Percentiles rank a stretch among this genome's conserved stretches.
These are phyloP conservation scores for Albatrellus sp. DNA, from an alignment of 1,284 basidiomycete genomes.

Conservation along the genomic window DNA sequence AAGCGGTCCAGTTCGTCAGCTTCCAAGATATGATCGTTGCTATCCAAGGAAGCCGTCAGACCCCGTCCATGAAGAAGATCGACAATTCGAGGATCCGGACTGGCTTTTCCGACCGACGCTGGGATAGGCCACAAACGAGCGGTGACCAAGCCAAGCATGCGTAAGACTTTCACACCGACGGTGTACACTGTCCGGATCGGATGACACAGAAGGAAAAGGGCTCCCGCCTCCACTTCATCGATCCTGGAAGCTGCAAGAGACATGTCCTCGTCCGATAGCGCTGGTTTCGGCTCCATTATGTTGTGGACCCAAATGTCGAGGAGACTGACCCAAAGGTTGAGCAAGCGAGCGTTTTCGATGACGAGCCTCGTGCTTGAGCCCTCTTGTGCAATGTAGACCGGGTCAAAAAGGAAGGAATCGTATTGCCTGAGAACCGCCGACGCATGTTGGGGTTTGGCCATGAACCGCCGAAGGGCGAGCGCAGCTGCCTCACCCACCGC, in stretches of 20 bases:
- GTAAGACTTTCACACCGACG: slow-evolving; percentile 49
- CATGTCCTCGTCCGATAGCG: slow-evolving; percentile 27
- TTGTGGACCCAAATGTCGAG: slow-evolving; percentile 58
- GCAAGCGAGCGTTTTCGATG: slow-evolving; percentile 51
- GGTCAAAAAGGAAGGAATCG: slow-evolving; percentile 69
- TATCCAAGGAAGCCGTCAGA: slow-evolving; percentile 36
- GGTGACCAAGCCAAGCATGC: slow-evolving; percentile 34
- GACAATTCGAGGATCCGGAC: slow-evolving; percentile 26
- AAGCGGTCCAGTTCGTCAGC: slow-evolving; percentile 43
- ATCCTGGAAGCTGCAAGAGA: slow-evolving; percentile 27
- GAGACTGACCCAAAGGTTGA: slow-evolving; percentile 67
- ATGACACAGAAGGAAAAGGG: slow-evolving; percentile 72
- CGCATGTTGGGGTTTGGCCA: slow-evolving; percentile 47
- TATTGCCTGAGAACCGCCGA: slow-evolving; percentile 59
- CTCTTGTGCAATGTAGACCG: slow-evolving; percentile 56
- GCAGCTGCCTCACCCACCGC: slow-evolving; percentile 58
- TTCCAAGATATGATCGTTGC: slow-evolving; percentile 56
- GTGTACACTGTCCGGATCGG: slow-evolving; percentile 35
- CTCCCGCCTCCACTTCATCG: slow-evolving; percentile 60
- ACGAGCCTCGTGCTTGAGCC: slow-evolving; percentile 49
- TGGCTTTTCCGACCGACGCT: slow-evolving; percentile 14
- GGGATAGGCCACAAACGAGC: slow-evolving; percentile 27
- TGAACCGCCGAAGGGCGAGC: slow-evolving; percentile 63
- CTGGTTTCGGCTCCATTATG: slow-evolving; percentile 28
- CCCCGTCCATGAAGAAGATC: slow-evolving; percentile 37